phyloP scores from a whole-genome alignment of 2,329 filamentous ascomycete species.

The Bipolaris cookei region DNA sequence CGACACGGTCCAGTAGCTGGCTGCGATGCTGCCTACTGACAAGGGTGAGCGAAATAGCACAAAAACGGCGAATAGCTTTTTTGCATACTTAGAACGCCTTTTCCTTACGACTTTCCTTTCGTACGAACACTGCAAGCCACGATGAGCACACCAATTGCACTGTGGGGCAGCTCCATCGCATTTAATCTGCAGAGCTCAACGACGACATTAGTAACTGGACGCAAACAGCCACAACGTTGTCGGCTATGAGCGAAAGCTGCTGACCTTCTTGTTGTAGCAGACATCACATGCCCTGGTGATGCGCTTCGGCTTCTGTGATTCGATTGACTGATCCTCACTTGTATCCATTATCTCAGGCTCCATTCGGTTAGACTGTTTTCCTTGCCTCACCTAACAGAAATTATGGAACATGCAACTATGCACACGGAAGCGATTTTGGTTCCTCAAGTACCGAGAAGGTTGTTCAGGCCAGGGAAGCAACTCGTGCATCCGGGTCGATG shows the following conservation, averaged over 20 bases:
- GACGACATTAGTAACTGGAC: background rate
- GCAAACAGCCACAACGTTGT: background rate
- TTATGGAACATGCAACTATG: background rate
- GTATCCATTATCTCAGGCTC: background rate
- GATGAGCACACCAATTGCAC: background rate
- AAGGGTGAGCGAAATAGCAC: background rate
- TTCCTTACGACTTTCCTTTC: background rate
- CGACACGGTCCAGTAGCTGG: background rate
- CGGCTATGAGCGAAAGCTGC: background rate
- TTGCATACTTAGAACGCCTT: background rate
- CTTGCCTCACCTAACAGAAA: background rate
- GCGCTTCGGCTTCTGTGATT: background rate
- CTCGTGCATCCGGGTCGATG: background rate
- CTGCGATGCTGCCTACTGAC: background rate
- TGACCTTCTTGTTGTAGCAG: constrained; percentile 1
- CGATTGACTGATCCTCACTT: background rate
- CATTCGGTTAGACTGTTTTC: background rate
- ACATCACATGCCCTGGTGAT: background rate
- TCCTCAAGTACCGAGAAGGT: background rate
- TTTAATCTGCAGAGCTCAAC: background rate
- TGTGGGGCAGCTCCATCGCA: background rate
- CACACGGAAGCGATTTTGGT: background rate
- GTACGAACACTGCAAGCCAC: background rate
- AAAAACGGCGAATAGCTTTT: background rate
- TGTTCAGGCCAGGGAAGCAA: background rate